phyloP scores from a whole-genome alignment of 2,329 filamentous ascomycete species.

The Beauveria brongniartii region DNA sequence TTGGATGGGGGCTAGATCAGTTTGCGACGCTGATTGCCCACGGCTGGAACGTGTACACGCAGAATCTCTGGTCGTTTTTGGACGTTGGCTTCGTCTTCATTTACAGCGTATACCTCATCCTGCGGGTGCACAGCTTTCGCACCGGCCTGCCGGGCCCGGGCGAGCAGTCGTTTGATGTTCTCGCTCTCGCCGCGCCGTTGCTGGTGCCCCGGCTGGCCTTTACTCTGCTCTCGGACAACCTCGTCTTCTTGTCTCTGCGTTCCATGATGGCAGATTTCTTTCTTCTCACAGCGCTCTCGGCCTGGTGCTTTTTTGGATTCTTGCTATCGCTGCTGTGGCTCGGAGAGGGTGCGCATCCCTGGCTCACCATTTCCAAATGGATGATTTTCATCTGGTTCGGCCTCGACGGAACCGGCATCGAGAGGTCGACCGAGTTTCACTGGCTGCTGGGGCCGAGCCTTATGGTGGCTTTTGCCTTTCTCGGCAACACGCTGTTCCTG shows the following conservation, averaged over 20 bases:
- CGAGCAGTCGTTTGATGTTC: conserved; percentile 66
- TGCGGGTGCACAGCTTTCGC: conserved; percentile 59
- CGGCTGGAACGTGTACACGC: conserved; percentile 71
- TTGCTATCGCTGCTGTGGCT: conserved; percentile 74
- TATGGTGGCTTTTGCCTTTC: conserved; percentile 78
- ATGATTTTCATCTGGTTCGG: conserved; percentile 94
- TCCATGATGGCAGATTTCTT: conserved; percentile 84
- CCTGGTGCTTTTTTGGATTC: conserved; percentile 81
- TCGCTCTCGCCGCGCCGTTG: conserved; percentile 72
- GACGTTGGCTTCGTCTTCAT: conserved; percentile 71
- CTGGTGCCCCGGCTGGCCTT: conserved; percentile 74
- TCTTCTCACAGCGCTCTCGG: conserved; percentile 64
- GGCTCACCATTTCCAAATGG: conserved; percentile 70
- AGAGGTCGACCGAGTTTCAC: conserved; percentile 61
- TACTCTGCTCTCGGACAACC: conserved; percentile 73
- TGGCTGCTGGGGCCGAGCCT: conserved; percentile 68
- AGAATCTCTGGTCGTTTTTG: conserved; percentile 83
- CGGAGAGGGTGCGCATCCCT: conserved; percentile 51
- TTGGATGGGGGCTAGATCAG: conserved; percentile 73
- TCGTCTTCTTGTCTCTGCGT: conserved; percentile 71
- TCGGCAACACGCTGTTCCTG: conserved; percentile 83
- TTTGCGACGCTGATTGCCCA: conserved; percentile 71
- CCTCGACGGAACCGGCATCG: conserved; percentile 62
- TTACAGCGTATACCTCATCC: conserved; percentile 58
- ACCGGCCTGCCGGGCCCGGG: conserved; percentile 38